These are phyloP conservation scores for Nyctanthes arbortristis DNA, from an alignment of 257 asterid genomes.

Conservation along the genomic window DNA sequence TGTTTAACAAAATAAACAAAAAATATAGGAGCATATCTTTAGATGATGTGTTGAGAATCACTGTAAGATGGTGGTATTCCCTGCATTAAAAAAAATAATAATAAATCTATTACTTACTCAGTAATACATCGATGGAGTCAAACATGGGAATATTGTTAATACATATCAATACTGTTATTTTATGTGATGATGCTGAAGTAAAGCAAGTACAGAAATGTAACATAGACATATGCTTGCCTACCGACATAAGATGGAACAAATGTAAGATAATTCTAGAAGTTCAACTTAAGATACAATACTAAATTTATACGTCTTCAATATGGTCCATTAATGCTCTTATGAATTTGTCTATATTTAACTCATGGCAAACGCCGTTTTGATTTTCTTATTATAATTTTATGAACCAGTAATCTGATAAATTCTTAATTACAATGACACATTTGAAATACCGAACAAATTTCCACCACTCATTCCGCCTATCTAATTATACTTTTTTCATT, in stretches of 20 bases:
- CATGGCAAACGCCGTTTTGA: not conserved
- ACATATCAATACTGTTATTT: not conserved
- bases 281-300: not conserved
- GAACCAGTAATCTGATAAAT: no score
- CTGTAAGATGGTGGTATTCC: not conserved
- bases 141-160: not conserved
- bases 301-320: not conserved
- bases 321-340: slow-evolving; percentile 4
- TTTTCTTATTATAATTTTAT: not conserved
- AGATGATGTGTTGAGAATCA: not conserved
- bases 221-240: not conserved
- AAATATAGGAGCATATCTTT: not conserved
- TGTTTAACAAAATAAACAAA: not conserved
- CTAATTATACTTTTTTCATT: no score
- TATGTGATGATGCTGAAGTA: slow-evolving; percentile 8
- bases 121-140: not conserved
- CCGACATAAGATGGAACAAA: not conserved
- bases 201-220: slow-evolving; percentile 2
- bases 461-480: no score
- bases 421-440: no score
- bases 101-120: not conserved
- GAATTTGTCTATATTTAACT: not conserved
- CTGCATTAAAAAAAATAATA: no score
- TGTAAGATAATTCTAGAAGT: not conserved
- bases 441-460: no score